These are phyloP conservation scores for Pseudocercospora pini-densiflorae DNA, from an alignment of 2,329 filamentous ascomycete species.

Conservation along the genomic window DNA sequence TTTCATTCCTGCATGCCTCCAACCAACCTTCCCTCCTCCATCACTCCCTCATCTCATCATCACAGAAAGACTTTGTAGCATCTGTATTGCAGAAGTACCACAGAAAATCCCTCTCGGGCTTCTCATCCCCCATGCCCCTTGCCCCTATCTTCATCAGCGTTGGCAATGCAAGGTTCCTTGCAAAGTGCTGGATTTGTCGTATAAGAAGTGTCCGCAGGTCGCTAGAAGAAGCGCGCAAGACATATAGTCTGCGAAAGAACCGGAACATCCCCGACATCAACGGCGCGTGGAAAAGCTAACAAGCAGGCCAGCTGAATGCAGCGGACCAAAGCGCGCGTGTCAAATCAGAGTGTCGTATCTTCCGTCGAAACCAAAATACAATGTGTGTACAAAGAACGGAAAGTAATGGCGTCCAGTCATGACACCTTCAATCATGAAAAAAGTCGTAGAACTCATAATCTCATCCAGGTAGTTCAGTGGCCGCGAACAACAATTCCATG, in stretches of 20 bases:
- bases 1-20: not conserved
- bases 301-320: constrained; percentile 26
- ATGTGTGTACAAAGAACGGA: constrained; percentile 10
- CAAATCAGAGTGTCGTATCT: not conserved
- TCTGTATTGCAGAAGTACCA: constrained; percentile 3
- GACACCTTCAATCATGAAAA: constrained; percentile 10
- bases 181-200: constrained; percentile 21
- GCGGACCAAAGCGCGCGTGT: constrained; percentile 7
- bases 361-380: constrained; percentile 20
- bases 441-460: constrained; percentile 4
- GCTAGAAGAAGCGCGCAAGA: constrained; percentile 12
- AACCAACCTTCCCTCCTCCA: not conserved
- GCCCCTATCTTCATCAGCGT: not conserved
- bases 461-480: constrained; percentile 15
- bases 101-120: not conserved
- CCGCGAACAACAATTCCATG: constrained; percentile 51
- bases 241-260: constrained; percentile 4
- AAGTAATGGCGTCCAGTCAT: constrained; percentile 9
- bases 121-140: not conserved
- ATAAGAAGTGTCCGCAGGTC: constrained; percentile 17
- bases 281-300: constrained; percentile 11
- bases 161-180: constrained; percentile 13
- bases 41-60: not conserved
- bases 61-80: not conserved
- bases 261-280: not conserved